Percentiles rank a stretch among this genome's conserved stretches.
Conservation (phyloP, 257 asterid species). For the Sherardia arvensis region DNA sequence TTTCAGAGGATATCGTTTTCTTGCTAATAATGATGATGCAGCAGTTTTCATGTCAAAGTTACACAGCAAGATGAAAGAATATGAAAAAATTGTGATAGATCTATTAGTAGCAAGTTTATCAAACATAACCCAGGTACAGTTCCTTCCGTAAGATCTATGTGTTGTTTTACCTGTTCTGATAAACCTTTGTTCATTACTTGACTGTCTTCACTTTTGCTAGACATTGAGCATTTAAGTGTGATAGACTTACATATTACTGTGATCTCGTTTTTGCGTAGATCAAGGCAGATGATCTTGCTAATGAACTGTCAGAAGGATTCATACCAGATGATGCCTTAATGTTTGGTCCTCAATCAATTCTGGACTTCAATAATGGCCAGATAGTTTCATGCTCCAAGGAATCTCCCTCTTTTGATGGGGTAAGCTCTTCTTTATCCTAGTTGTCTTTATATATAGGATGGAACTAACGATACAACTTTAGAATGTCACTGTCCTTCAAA, state of each 20-base stretch:
- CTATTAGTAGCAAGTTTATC: slow-evolving; percentile 49
- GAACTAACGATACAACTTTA: neutral
- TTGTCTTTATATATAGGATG: neutral
- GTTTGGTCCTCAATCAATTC: slow-evolving; percentile 63
- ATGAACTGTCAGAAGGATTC: slow-evolving; percentile 70
- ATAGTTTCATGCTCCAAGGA: slow-evolving; percentile 44
- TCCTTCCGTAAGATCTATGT: neutral
- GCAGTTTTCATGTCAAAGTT: slow-evolving; percentile 41
- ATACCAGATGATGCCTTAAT: slow-evolving; percentile 77
- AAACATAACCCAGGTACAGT: slow-evolving; percentile 50
- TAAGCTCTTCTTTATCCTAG: slow-evolving; percentile 17
- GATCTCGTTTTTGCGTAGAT: slow-evolving; percentile 26
- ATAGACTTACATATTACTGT: slow-evolving; percentile 1
- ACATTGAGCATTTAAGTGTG: neutral
- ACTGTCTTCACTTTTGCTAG: neutral
- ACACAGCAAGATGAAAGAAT: slow-evolving; percentile 42
- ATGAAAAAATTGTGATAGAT: slow-evolving; percentile 36
- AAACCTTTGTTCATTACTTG: too few relatives aligned
- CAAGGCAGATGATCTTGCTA: slow-evolving; percentile 52
- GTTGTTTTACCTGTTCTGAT: neutral
- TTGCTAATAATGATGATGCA: slow-evolving; percentile 62
- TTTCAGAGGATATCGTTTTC: slow-evolving; percentile 47
- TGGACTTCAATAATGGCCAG: slow-evolving; percentile 49
- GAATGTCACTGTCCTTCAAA: neutral
- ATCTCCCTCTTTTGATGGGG: slow-evolving; percentile 79